A percentile compares a stretch with the other conserved stretches of the same genome.
These are phyloP conservation scores for Aspergillus melleus DNA, from an alignment of 2,329 filamentous ascomycete genomes.

Conservation along the genomic window DNA sequence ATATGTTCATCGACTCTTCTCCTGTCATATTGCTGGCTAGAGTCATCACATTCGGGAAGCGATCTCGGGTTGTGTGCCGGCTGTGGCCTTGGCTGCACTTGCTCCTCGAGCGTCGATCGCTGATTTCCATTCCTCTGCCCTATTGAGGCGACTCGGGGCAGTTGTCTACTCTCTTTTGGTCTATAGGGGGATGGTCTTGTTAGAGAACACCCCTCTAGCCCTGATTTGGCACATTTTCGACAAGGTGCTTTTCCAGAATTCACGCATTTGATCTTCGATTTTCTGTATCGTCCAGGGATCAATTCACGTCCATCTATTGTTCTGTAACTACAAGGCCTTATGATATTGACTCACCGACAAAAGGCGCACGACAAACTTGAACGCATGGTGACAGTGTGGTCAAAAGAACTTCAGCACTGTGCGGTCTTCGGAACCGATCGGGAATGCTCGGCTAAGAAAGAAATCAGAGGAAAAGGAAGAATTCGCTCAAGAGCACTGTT, in stretches of 20 bases:
- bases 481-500: too few relatives aligned
- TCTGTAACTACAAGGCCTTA: neutral
- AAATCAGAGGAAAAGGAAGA: too few relatives aligned
- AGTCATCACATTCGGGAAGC: too few relatives aligned
- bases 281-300: neutral
- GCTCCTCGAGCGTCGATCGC: neutral
- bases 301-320: neutral
- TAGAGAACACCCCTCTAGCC: neutral
- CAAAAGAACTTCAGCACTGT: neutral
- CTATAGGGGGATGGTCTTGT: neutral
- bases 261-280: conserved; percentile 4
- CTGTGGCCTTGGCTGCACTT: neutral
- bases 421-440: neutral
- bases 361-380: neutral
- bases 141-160: neutral
- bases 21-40: neutral
- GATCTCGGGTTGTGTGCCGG: neutral
- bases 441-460: neutral
- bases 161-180: neutral
- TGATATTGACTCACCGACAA: neutral
- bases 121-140: neutral
- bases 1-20: neutral
- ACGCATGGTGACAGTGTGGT: neutral
- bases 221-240: neutral
- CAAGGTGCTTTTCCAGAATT: neutral